Conservation (phyloP, 768 basidiomycete species). For the Boletellus ananiceps region DNA sequence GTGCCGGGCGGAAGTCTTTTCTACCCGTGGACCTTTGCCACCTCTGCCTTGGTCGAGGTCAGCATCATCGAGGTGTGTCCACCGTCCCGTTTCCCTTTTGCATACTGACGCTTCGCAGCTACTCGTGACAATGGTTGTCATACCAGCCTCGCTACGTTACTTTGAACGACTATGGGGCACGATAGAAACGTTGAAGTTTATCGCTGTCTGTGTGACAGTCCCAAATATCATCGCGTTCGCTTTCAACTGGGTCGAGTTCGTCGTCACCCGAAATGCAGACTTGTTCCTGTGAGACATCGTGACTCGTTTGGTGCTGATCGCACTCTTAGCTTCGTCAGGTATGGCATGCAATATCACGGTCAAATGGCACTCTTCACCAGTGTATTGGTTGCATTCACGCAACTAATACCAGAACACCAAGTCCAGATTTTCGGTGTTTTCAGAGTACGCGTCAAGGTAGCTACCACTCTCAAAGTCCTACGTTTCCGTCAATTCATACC, state of each 20-base stretch:
- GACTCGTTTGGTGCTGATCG: constrained; percentile 1
- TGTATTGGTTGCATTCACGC: constrained; percentile 93
- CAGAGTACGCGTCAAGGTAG: constrained; percentile 86
- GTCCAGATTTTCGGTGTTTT: constrained; percentile 85
- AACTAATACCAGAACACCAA: constrained; percentile 97
- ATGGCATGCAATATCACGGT: constrained; percentile 87
- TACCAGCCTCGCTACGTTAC: constrained; percentile 83
- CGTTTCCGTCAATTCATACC: constrained; percentile 1
- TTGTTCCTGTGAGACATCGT: constrained; percentile 65
- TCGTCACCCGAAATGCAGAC: constrained; percentile 63
- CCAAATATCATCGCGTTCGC: constrained; percentile 88
- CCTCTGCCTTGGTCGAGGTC: constrained; percentile 82
- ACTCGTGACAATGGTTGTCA: constrained; percentile 64
- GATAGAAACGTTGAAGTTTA: constrained; percentile 81
- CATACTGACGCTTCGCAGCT: constrained; percentile 48
- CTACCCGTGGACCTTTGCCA: constrained; percentile 93
- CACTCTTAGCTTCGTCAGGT: constrained; percentile 44
- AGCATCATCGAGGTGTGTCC: constrained; percentile 73
- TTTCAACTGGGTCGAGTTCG: constrained; percentile 85
- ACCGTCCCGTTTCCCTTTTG: neutral
- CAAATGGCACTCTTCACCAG: constrained; percentile 88
- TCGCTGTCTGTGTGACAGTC: constrained; percentile 66
- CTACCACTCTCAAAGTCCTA: constrained; percentile 7
- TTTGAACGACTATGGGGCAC: constrained; percentile 94
- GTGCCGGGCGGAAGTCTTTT: constrained; percentile 78